A percentile compares a stretch with the other conserved stretches of the same genome.
These are phyloP conservation scores for Cornus controversa DNA, from an alignment of 148 eudicot genomes.

Conservation along the genomic window DNA sequence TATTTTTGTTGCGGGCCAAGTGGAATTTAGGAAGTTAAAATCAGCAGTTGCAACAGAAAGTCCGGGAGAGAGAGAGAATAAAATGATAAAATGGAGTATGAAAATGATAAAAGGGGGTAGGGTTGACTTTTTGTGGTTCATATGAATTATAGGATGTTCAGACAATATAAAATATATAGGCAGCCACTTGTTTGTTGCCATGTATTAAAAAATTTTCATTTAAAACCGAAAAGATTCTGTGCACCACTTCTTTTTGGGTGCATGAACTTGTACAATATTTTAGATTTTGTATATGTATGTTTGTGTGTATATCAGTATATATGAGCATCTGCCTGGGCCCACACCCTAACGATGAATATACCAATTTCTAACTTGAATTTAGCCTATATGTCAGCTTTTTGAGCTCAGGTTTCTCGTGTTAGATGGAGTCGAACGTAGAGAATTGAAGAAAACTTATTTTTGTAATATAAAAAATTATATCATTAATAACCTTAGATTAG, in stretches of 20 bases:
- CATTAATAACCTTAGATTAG: too few relatives aligned
- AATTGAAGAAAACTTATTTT: too few relatives aligned
- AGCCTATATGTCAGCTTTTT: too few relatives aligned
- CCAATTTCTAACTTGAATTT: too few relatives aligned
- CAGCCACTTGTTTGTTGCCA: constrained; percentile 12
- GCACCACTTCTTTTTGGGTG: not conserved
- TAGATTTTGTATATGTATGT: too few relatives aligned
- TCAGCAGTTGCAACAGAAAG: constrained; percentile 18
- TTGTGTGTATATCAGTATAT: too few relatives aligned
- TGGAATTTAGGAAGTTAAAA: constrained; percentile 24
- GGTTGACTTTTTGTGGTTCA: constrained; percentile 27
- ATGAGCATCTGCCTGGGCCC: too few relatives aligned
- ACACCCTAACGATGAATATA: too few relatives aligned
- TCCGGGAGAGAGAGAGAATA: constrained; percentile 8
- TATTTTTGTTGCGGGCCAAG: constrained; percentile 28
- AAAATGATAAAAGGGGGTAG: not conserved
- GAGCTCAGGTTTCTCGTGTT: too few relatives aligned
- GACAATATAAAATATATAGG: constrained; percentile 4
- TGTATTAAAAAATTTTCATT: not conserved
- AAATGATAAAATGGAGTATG: not conserved
- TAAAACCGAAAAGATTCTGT: not conserved
- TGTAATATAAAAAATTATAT: too few relatives aligned
- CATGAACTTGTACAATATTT: not conserved
- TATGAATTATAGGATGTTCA: constrained; percentile 4
- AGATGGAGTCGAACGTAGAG: too few relatives aligned